These are phyloP conservation scores for Saitozyma podzolica DNA, from an alignment of 768 basidiomycete species.

Conservation along the genomic window DNA sequence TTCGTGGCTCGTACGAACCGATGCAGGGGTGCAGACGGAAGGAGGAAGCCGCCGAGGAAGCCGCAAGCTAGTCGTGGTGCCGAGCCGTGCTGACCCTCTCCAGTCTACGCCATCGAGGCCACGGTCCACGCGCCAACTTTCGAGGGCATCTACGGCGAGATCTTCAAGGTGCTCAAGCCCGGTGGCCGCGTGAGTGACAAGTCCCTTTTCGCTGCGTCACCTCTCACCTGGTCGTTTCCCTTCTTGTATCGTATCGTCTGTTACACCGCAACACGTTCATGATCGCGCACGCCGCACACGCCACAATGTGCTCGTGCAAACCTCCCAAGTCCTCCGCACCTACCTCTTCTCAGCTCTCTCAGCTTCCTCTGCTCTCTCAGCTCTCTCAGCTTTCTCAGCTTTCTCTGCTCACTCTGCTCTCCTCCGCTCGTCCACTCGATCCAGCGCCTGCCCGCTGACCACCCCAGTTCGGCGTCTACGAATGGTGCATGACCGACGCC, in stretches of 20 bases:
- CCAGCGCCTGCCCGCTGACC: slow-evolving; percentile 1
- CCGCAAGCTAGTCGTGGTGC: slow-evolving; percentile 1
- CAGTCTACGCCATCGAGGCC: slow-evolving; percentile 96
- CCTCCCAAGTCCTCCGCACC: no score
- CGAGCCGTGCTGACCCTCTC: slow-evolving; percentile 8
- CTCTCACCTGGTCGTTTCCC: not conserved
- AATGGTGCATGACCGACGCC: slow-evolving; percentile 96
- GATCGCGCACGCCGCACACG: no score
- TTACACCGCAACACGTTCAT: no score
- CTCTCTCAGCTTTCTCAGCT: no score
- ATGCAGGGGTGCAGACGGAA: no score
- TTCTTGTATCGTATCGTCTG: no score
- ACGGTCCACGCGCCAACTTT: slow-evolving; percentile 94
- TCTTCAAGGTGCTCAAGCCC: slow-evolving; percentile 89
- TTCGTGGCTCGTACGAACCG: no score
- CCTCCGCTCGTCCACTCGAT: not conserved
- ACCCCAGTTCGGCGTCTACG: slow-evolving; percentile 88
- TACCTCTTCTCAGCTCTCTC: no score
- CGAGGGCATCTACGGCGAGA: slow-evolving; percentile 93
- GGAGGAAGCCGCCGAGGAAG: no score
- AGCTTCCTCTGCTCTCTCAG: no score
- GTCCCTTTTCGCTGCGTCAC: not conserved
- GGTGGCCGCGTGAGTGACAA: slow-evolving; percentile 75
- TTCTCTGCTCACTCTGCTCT: no score
- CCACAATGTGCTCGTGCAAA: no score